Evolutionary conservation across 495 filamentous ascomycete genomes (phyloP).

Genomic region (Daldinia childiae): DNA sequence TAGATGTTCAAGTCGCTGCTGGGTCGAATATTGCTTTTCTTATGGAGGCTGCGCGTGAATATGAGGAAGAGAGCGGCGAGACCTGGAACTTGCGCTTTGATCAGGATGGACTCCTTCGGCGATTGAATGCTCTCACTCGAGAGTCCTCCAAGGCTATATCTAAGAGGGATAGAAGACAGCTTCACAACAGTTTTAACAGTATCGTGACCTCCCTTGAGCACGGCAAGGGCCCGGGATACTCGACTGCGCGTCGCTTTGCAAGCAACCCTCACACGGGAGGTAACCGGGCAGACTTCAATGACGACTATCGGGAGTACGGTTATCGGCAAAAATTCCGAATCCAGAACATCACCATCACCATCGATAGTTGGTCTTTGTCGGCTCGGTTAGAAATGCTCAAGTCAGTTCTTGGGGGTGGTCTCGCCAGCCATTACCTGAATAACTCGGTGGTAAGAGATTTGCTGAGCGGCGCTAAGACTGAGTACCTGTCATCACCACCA

Average conservation of each 20-base stretch:
- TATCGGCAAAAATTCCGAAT: conserved; percentile 81
- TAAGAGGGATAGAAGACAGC: conserved; percentile 78
- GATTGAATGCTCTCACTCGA: conserved; percentile 59
- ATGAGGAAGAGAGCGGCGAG: conserved; percentile 70
- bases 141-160: conserved; percentile 76
- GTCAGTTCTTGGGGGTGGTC: conserved; percentile 80
- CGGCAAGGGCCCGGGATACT: conserved; percentile 58
- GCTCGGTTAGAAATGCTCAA: conserved; percentile 78
- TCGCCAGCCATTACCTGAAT: conserved; percentile 79
- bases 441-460: conserved; percentile 83
- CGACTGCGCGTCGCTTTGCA: conserved; percentile 51
- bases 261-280: conserved; percentile 55
- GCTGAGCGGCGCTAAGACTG: conserved; percentile 56
- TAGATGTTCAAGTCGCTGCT: conserved; percentile 82
- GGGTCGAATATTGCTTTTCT: conserved; percentile 91
- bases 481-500: conserved; percentile 39
- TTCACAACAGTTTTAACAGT: conserved; percentile 82
- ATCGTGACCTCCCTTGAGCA: conserved; percentile 86
- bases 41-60: conserved; percentile 79
- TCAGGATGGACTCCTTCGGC: conserved; percentile 68
- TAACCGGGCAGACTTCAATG: conserved; percentile 72
- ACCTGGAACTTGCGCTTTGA: conserved; percentile 54
- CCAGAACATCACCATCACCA: conserved; percentile 75
- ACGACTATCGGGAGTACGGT: conserved; percentile 79
- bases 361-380: conserved; percentile 93